A percentile compares a stretch with the other conserved stretches of the same genome.
Evolutionary conservation across 768 basidiomycete genomes (phyloP).

Genomic region (Trametes punicea): DNA sequence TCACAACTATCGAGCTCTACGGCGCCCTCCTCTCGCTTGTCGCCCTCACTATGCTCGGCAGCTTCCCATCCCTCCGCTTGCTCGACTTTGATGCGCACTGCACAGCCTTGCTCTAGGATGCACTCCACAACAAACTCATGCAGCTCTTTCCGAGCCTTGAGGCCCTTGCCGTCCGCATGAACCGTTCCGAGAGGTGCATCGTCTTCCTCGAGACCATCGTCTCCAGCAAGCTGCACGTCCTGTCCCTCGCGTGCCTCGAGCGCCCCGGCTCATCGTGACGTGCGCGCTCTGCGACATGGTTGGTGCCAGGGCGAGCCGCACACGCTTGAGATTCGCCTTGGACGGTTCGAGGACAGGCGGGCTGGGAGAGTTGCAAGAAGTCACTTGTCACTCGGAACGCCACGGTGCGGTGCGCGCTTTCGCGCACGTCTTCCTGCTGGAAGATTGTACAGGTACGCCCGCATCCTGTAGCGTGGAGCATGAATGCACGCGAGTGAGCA

Average conservation of each 20-base stretch:
- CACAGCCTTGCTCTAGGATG: background rate
- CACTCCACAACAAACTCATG: background rate
- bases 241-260: background rate
- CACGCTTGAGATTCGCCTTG: too few relatives aligned
- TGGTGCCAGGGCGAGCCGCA: too few relatives aligned
- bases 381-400: too few relatives aligned
- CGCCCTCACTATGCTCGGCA: background rate
- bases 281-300: too few relatives aligned
- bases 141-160: background rate
- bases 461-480: too few relatives aligned
- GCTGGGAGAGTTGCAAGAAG: too few relatives aligned
- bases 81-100: background rate
- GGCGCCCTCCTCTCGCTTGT: background rate
- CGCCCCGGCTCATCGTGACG: too few relatives aligned
- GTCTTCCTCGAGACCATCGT: background rate
- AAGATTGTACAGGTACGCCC: too few relatives aligned
- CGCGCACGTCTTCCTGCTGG: too few relatives aligned
- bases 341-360: too few relatives aligned
- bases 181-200: background rate
- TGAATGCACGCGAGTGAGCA: too few relatives aligned
- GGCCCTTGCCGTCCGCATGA: background rate
- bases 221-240: background rate
- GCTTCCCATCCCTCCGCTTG: background rate
- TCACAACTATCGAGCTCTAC: background rate
- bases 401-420: too few relatives aligned